A percentile compares a stretch with the other conserved stretches of the same genome.
phyloP scores from a whole-genome alignment of 306 rosid species.

The Fagus sylvatica region DNA sequence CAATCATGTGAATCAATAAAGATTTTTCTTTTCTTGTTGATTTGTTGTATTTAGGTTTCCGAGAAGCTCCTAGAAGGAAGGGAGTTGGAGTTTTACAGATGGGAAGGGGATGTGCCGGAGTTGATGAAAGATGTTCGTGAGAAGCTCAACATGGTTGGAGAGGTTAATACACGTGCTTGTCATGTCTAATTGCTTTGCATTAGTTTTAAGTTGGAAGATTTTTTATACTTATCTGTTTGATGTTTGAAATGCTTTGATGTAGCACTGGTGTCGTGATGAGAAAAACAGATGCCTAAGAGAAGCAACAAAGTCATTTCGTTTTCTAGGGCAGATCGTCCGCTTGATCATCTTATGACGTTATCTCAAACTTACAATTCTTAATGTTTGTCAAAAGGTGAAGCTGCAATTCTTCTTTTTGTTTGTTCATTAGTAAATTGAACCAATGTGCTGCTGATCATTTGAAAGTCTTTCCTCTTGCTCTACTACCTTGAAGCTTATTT shows the following conservation, averaged over 20 bases:
- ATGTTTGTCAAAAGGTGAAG: background rate
- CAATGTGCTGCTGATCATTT: background rate
- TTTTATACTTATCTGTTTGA: slow-evolving; percentile 11
- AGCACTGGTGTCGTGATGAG: slow-evolving; percentile 84
- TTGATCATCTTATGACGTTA: slow-evolving; percentile 55
- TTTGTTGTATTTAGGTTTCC: slow-evolving; percentile 54
- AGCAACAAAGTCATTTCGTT: slow-evolving; percentile 73
- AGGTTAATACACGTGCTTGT: slow-evolving; percentile 40
- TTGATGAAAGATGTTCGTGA: slow-evolving; percentile 67
- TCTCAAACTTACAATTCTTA: background rate
- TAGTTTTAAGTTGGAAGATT: background rate
- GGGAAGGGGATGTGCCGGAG: slow-evolving; percentile 70
- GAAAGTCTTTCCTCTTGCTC: background rate
- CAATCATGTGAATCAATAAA: background rate
- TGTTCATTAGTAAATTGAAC: background rate
- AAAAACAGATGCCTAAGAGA: slow-evolving; percentile 81
- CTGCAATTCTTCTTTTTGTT: background rate
- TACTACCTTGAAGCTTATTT: background rate
- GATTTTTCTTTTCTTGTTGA: slow-evolving; percentile 15
- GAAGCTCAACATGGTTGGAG: slow-evolving; percentile 79
- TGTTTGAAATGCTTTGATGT: slow-evolving; percentile 31
- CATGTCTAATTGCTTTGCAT: background rate
- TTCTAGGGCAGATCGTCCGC: slow-evolving; percentile 77
- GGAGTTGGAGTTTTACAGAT: slow-evolving; percentile 69
- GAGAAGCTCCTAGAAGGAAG: slow-evolving; percentile 65